Conservation (phyloP, 208 protist genomes). For the Leptomonas seymouri region DNA sequence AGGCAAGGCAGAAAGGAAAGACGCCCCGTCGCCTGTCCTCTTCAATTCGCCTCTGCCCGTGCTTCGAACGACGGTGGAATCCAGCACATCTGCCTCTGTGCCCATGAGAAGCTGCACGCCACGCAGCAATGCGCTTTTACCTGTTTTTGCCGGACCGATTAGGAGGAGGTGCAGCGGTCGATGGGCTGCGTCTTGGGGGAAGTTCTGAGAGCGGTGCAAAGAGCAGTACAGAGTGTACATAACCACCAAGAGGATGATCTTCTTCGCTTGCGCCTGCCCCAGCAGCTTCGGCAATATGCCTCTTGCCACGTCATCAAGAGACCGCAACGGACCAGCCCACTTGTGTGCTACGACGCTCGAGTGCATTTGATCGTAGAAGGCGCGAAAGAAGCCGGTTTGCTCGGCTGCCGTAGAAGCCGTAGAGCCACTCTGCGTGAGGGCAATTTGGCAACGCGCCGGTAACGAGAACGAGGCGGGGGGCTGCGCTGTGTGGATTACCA, state of each 20-base stretch:
- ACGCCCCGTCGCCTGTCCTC: slow-evolving; percentile 16
- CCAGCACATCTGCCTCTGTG: slow-evolving; percentile 38
- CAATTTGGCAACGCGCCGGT: too few relatives aligned
- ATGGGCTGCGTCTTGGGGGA: slow-evolving; percentile 1
- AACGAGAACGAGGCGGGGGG: not conserved
- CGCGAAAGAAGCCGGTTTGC: slow-evolving; percentile 3
- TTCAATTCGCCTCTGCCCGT: slow-evolving; percentile 13
- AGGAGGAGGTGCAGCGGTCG: slow-evolving; percentile 64
- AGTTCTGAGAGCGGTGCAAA: slow-evolving; percentile 43
- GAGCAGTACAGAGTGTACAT: slow-evolving; percentile 60
- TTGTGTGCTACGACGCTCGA: not conserved
- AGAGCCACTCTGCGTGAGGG: not conserved
- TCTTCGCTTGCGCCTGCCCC: slow-evolving; percentile 58
- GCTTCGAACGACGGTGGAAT: slow-evolving; percentile 49
- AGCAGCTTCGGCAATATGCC: slow-evolving; percentile 49
- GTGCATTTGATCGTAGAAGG: slow-evolving; percentile 10
- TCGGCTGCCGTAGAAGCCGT: not conserved
- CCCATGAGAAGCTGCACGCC: slow-evolving; percentile 43
- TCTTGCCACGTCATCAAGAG: slow-evolving; percentile 34
- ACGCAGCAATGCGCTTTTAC: slow-evolving; percentile 61
- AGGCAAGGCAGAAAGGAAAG: slow-evolving; percentile 41
- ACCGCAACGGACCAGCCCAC: slow-evolving; percentile 4
- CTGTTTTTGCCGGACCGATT: slow-evolving; percentile 53
- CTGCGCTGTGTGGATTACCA: slow-evolving; percentile 54
- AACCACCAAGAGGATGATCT: slow-evolving; percentile 52